phyloP scores from a whole-genome alignment of 2,329 filamentous ascomycete genomes.

The Cladosporium cucumerinum region DNA sequence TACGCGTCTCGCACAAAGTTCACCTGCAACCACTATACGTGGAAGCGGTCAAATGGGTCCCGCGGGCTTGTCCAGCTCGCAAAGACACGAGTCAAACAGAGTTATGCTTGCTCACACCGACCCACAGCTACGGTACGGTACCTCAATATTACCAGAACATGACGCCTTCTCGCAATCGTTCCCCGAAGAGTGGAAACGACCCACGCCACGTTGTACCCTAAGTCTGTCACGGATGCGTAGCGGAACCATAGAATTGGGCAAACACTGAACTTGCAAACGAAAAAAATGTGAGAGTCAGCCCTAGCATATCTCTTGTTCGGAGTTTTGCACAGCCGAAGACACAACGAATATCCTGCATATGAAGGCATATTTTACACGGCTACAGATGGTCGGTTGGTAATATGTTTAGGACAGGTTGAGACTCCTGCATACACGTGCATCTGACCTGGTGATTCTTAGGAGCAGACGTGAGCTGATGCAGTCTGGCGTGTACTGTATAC shows the following conservation, averaged over 20 bases:
- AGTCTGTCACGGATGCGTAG: not conserved
- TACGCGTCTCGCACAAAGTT: not conserved
- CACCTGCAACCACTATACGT: not conserved
- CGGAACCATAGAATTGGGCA: not conserved
- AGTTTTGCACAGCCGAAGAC: not conserved
- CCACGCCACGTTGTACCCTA: not conserved
- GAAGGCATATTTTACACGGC: not conserved
- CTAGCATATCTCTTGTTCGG: not conserved
- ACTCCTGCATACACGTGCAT: not conserved
- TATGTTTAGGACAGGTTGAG: not conserved
- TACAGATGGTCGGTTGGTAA: not conserved
- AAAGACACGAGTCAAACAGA: conserved; percentile 1
- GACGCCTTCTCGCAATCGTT: conserved; percentile 4
- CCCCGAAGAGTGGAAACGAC: not conserved
- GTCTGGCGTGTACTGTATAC: not conserved
- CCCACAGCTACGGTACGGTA: not conserved
- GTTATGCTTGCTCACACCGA: not conserved
- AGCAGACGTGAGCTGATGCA: not conserved
- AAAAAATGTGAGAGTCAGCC: not conserved
- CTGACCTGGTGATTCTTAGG: not conserved
- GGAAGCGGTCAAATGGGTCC: not conserved
- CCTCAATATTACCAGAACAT: not conserved
- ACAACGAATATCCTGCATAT: not conserved
- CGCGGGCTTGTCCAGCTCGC: not conserved
- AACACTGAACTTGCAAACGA: not conserved